These are phyloP conservation scores for Cyphellophora attinorum DNA, from an alignment of 2,329 filamentous ascomycete species.

Conservation along the genomic window DNA sequence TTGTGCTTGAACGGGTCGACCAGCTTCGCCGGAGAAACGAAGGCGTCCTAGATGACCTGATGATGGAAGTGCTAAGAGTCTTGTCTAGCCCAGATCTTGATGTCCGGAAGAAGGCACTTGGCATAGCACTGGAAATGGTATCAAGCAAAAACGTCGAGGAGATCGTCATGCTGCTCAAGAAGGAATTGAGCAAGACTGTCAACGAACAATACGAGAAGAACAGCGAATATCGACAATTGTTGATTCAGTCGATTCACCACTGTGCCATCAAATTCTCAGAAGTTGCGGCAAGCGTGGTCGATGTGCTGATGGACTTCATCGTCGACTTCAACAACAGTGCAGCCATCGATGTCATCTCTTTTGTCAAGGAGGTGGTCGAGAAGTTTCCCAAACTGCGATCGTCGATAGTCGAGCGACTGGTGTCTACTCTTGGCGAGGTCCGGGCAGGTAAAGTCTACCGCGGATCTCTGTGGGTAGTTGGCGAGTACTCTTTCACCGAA, in stretches of 20 bases:
- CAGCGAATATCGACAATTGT: constrained; percentile 81
- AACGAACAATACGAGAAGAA: constrained; percentile 99
- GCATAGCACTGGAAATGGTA: constrained; percentile 92
- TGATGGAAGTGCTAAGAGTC: constrained; percentile 94
- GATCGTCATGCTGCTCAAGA: constrained; percentile 90
- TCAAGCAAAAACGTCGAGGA: constrained; percentile 98
- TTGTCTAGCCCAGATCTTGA: constrained; percentile 93
- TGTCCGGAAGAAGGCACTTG: constrained; percentile 82
- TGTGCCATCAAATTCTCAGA: constrained; percentile 99
- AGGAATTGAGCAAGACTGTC: constrained; percentile 93
- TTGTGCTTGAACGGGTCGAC: constrained; percentile 89
- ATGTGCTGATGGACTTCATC: constrained; percentile 97
- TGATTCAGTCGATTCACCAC: constrained; percentile 96
- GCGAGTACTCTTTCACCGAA: constrained; percentile 90
- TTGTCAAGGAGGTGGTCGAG: constrained; percentile 98
- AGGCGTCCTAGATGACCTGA: constrained; percentile 82
- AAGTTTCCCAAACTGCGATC: constrained; percentile 86
- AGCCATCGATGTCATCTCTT: constrained; percentile 94
- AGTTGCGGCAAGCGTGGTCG: constrained; percentile 91
- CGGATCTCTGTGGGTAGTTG: constrained; percentile 93
- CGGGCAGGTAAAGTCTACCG: constrained; percentile 95
- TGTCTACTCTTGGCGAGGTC: constrained; percentile 84
- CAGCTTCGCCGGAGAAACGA: constrained; percentile 79
- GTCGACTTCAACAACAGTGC: constrained; percentile 96
- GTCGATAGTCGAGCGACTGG: constrained; percentile 78